Evolutionary conservation across 2,329 filamentous ascomycete genomes (phyloP).

Genomic region (Tolypocladium tundrense): DNA sequence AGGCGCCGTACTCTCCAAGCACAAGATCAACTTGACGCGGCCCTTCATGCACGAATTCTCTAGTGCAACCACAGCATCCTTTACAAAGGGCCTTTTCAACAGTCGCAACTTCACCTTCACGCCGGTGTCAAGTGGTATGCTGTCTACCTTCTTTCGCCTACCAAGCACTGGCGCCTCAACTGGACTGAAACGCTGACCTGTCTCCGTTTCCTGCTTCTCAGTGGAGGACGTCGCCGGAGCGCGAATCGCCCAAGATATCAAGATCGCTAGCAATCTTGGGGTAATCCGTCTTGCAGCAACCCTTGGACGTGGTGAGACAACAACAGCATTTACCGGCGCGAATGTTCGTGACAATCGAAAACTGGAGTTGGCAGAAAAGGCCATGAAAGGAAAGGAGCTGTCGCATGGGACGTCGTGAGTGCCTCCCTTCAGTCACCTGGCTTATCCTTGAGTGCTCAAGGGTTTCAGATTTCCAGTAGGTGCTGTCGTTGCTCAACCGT

Average conservation of each 20-base stretch:
- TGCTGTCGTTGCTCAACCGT: background rate
- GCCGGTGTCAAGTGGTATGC: constrained; percentile 5
- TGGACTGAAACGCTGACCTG: background rate
- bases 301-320: rapidly evolving
- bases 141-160: background rate
- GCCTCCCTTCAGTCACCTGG: background rate
- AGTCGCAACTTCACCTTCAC: constrained; percentile 7
- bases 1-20: rapidly evolving
- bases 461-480: background rate
- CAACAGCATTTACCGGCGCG: background rate
- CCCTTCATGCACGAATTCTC: background rate
- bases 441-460: background rate
- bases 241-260: background rate
- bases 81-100: background rate
- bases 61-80: background rate
- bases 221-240: constrained; percentile 4
- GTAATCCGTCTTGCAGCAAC: constrained; percentile 4
- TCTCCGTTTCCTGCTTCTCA: background rate
- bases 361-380: constrained; percentile 10
- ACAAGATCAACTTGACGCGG: no score
- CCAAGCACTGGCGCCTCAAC: no score
- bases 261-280: constrained; percentile 6
- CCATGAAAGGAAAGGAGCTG: constrained; percentile 15
- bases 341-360: background rate
- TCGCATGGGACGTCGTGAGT: constrained; percentile 12